Conservation (phyloP, 495 filamentous ascomycete species). For the Tuber brumale region DNA sequence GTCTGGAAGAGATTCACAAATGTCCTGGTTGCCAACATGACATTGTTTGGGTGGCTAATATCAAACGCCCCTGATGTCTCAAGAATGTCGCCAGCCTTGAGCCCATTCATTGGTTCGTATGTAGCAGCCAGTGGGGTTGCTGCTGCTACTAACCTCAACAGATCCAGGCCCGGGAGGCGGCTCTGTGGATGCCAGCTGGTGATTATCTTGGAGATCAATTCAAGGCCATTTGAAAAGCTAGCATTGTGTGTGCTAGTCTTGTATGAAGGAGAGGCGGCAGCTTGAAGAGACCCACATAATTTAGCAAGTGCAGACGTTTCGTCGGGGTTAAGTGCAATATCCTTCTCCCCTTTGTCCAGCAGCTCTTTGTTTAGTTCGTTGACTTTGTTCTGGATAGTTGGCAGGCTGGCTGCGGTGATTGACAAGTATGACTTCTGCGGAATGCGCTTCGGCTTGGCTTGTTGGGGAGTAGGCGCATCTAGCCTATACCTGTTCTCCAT, state of each 20-base stretch:
- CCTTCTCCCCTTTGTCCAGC: slow-evolving; percentile 61
- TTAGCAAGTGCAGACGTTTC: slow-evolving; percentile 56
- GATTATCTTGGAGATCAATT: slow-evolving; percentile 58
- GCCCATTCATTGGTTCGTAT: slow-evolving; percentile 44
- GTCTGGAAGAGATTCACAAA: slow-evolving; percentile 85
- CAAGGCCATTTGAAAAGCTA: slow-evolving; percentile 48
- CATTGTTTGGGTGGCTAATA: slow-evolving; percentile 57
- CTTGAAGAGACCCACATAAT: slow-evolving; percentile 55
- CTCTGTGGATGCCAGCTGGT: slow-evolving; percentile 71
- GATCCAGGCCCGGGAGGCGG: slow-evolving; percentile 75
- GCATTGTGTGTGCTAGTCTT: slow-evolving; percentile 27
- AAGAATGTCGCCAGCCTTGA: slow-evolving; percentile 57
- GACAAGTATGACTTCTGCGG: slow-evolving; percentile 82
- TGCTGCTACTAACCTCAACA: slow-evolving; percentile 70
- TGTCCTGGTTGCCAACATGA: slow-evolving; percentile 76
- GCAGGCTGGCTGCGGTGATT: slow-evolving; percentile 56
- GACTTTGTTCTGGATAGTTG: slow-evolving; percentile 66
- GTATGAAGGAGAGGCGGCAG: slow-evolving; percentile 32
- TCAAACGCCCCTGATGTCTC: slow-evolving; percentile 47
- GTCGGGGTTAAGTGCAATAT: slow-evolving; percentile 62
- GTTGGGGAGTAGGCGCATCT: slow-evolving; percentile 46
- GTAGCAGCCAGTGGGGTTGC: slow-evolving; percentile 57
- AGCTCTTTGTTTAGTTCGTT: slow-evolving; percentile 63
- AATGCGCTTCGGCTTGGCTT: slow-evolving; percentile 55
- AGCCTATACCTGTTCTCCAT: slow-evolving; percentile 71